phyloP scores from a whole-genome alignment of 495 filamentous ascomycete genomes.

The Penicillium waksmanii region DNA sequence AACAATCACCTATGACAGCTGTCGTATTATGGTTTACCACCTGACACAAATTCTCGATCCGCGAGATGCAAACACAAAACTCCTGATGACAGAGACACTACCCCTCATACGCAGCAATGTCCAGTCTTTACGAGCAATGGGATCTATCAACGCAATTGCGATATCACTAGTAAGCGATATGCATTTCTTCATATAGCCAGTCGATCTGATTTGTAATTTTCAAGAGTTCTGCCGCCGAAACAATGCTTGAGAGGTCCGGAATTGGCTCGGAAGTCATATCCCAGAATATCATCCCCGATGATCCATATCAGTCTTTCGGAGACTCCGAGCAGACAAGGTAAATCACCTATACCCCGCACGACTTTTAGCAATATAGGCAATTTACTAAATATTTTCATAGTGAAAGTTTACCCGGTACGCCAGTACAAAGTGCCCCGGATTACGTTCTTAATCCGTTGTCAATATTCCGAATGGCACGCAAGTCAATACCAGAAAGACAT shows the following conservation, averaged over 20 bases:
- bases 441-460: conserved; percentile 38
- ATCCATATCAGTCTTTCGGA: conserved; percentile 31
- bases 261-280: conserved; percentile 32
- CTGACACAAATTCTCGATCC: conserved; percentile 37
- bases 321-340: conserved; percentile 24
- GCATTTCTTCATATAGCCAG: too few relatives aligned
- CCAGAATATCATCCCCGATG: conserved; percentile 35
- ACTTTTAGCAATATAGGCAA: not conserved
- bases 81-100: conserved; percentile 23
- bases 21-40: conserved; percentile 39
- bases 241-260: conserved; percentile 34
- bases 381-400: conserved; percentile 7
- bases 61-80: conserved; percentile 25
- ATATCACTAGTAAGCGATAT: conserved; percentile 22
- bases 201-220: too few relatives aligned
- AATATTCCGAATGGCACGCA: conserved; percentile 39
- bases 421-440: conserved; percentile 35
- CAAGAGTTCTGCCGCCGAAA: conserved; percentile 32
- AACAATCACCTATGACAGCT: conserved; percentile 39
- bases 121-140: conserved; percentile 30
- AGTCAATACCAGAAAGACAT: conserved; percentile 37
- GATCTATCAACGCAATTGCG: conserved; percentile 26
- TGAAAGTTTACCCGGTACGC: conserved; percentile 24
- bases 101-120: conserved; percentile 34
- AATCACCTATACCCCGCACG: not conserved